Base-by-base conservation (phyloP, 331 rosid genomes). In the Pyrus hybrid region DNA sequence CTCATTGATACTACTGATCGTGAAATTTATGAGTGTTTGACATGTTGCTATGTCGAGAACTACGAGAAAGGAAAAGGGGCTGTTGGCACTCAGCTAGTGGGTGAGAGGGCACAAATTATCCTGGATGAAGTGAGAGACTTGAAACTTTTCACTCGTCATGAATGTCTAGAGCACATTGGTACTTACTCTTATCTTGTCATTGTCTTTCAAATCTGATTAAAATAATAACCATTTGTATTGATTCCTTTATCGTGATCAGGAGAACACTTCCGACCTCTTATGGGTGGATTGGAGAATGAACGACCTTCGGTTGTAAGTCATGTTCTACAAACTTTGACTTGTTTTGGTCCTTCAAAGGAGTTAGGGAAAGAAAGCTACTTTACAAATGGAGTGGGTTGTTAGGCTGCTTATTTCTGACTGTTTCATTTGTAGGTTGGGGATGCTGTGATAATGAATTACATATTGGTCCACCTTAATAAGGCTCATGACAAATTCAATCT, bases 81-180 rank as follows among this genome's bases (percentile, higher is more conserved):
- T 79, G 96, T 95, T 80, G 97, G 90, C 72, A 95, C 99, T 74
- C 92, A 85, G 76, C 96, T 89, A 80, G 86, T 89, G 76, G 88
- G 90, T 81, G 97, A 89, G 85, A 90, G 97, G 87, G 97, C 99
- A 70, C 79, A 85, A 57, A 89, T 88, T 75, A 95, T 95, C 74
- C 86, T 95, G 54, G 89, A 90, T 73, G 99, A 95, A 95, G 85
- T 89, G 78, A 91, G 83, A 30, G 83, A 87, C 67, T 79, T 89
- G n/a, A 49, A 49, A 49, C 56, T 49, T 68, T 74, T 83, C 65
- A 93, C 93, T 76, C 96, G 78, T 43, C 82, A 21, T 80, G 85
- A 95, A 77, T 92, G 97, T 87, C 87, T 88, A 63, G 83, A 89
- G 76, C 86, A 92, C 81, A 89, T 95, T 67, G 97, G 99, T 95